phyloP scores from a whole-genome alignment of 2,329 filamentous ascomycete species.

The Fusarium luffae region DNA sequence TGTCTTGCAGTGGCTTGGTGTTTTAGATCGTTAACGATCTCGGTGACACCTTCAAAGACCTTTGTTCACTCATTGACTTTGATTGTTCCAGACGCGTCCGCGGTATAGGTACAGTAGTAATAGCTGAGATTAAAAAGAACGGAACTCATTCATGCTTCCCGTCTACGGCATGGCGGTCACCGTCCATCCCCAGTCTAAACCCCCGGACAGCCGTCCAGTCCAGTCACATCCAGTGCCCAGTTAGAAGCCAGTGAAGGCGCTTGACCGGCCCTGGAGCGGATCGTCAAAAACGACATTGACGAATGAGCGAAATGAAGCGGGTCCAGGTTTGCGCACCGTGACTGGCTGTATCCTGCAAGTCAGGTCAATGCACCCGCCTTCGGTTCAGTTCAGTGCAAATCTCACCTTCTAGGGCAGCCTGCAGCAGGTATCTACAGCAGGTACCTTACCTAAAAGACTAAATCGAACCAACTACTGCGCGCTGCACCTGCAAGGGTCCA shows the following conservation, averaged over 20 bases:
- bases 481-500: conserved; percentile 33
- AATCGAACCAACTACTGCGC: conserved; percentile 14
- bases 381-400: conserved; percentile 34
- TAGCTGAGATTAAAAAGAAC: conserved; percentile 29
- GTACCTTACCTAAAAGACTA: conserved; percentile 5
- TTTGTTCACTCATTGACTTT: not conserved
- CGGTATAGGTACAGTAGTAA: not conserved
- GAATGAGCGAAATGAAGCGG: conserved; percentile 35
- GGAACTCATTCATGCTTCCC: conserved; percentile 25
- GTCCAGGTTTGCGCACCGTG: not conserved
- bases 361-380: conserved; percentile 31
- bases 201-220: conserved; percentile 29
- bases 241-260: conserved; percentile 6
- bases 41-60: conserved; percentile 7
- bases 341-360: conserved; percentile 15
- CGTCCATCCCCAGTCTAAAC: conserved; percentile 28
- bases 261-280: conserved; percentile 32
- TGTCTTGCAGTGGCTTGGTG: conserved; percentile 2
- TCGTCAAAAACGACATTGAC: conserved; percentile 25
- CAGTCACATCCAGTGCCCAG: conserved; percentile 19
- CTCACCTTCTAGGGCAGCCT: conserved; percentile 28
- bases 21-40: conserved; percentile 5
- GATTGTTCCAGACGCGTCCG: conserved; percentile 20
- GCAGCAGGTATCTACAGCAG: conserved; percentile 7
- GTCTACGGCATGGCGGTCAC: conserved; percentile 21